These are phyloP conservation scores for Salvia miltiorrhiza DNA, from an alignment of 257 asterid species.

Conservation along the genomic window DNA sequence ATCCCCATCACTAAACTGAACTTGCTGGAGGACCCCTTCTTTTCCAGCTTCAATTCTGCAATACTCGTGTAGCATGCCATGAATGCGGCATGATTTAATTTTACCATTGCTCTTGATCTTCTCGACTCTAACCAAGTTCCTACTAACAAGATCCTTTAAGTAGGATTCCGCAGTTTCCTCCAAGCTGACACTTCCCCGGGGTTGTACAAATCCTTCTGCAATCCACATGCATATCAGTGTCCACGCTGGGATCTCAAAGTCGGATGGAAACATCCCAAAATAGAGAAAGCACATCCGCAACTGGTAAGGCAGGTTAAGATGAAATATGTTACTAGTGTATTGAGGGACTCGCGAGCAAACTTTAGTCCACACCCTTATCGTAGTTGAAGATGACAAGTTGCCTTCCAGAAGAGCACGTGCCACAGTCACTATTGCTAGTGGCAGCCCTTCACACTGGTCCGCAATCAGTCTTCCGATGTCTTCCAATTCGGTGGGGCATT, in stretches of 20 bases:
- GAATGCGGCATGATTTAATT: neutral
- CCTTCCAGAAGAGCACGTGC: too few species aligned
- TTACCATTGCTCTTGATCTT: neutral
- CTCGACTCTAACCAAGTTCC: neutral
- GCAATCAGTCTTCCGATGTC: neutral
- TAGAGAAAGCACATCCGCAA: neutral
- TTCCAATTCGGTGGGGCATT: neutral
- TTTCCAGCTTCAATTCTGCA: neutral
- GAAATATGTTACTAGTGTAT: neutral
- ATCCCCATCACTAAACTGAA: neutral
- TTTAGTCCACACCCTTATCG: neutral
- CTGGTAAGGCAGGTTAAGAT: neutral
- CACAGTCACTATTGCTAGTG: neutral
- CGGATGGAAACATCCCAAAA: neutral
- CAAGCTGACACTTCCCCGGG: rapidly evolving
- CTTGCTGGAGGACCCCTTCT: neutral
- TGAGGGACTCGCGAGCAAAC: neutral
- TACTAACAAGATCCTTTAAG: neutral
- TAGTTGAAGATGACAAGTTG: neutral
- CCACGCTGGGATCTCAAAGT: neutral
- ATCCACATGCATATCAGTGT: neutral
- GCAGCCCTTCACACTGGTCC: neutral
- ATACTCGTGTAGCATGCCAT: neutral
- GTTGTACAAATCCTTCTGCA: neutral
- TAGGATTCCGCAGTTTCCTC: neutral